These are phyloP conservation scores for Didymella glomerata DNA, from an alignment of 2,329 filamentous ascomycete species.

Conservation along the genomic window DNA sequence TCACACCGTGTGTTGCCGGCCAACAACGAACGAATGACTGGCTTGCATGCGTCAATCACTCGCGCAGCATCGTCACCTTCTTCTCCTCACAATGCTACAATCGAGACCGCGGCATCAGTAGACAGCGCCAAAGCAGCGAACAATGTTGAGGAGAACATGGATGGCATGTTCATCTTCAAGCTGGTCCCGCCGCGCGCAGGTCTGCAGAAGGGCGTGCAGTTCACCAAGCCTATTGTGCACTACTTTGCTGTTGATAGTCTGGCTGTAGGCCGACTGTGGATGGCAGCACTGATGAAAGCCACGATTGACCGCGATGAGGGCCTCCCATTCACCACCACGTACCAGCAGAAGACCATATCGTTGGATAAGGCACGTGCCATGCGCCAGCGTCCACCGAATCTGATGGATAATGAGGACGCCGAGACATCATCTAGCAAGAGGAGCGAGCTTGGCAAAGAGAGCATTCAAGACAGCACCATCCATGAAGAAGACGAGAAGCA, in stretches of 20 bases:
- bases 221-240: slow-evolving; percentile 96
- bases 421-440: slow-evolving; percentile 39
- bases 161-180: slow-evolving; percentile 95
- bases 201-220: slow-evolving; percentile 89
- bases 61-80: slow-evolving; percentile 78
- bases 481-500: slow-evolving; percentile 51
- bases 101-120: slow-evolving; percentile 52
- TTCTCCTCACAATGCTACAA: slow-evolving; percentile 56
- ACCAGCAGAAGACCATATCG: slow-evolving; percentile 96
- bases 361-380: slow-evolving; percentile 86
- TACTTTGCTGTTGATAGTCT: slow-evolving; percentile 96
- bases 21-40: slow-evolving; percentile 88
- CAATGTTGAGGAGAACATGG: slow-evolving; percentile 56
- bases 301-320: slow-evolving; percentile 91
- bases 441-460: slow-evolving; percentile 47
- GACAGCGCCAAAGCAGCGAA: slow-evolving; percentile 46
- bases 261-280: slow-evolving; percentile 90
- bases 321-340: slow-evolving; percentile 84
- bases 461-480: slow-evolving; percentile 47
- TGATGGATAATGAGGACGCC: slow-evolving; percentile 69
- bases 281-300: slow-evolving; percentile 98
- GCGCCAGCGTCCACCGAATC: slow-evolving; percentile 86
- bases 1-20: slow-evolving; percentile 96
- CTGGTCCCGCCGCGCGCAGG: slow-evolving; percentile 89
- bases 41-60: slow-evolving; percentile 89